Percentiles rank a stretch among this genome's conserved stretches.
phyloP scores from a whole-genome alignment of 2,329 filamentous ascomycete genomes.

The Trichoderma sp. region DNA sequence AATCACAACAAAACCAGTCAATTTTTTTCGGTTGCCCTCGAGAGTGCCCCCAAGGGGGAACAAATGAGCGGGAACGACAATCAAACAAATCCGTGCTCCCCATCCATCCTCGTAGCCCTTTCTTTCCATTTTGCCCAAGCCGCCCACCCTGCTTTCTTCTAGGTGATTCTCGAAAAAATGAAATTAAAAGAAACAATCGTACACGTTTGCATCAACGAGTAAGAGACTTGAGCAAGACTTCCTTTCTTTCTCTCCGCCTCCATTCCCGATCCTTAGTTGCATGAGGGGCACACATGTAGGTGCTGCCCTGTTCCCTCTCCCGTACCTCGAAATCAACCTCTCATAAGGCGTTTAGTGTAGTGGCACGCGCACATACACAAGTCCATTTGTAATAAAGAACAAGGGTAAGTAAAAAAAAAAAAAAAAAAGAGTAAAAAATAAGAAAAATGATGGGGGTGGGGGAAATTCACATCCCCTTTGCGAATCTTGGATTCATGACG shows the following conservation, averaged over 20 bases:
- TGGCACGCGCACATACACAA: constrained; percentile 19
- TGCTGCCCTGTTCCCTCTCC: constrained; percentile 34
- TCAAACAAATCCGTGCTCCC: constrained; percentile 26
- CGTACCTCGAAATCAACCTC: constrained; percentile 27
- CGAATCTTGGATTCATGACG: not conserved
- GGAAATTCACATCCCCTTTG: not conserved
- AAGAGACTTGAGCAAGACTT: constrained; percentile 20
- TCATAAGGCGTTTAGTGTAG: constrained; percentile 19
- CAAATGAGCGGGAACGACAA: constrained; percentile 27
- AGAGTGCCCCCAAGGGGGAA: constrained; percentile 21
- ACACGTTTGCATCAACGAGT: constrained; percentile 34
- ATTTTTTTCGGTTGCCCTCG: constrained; percentile 13
- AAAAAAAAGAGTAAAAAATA: not conserved
- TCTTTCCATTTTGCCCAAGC: constrained; percentile 28
- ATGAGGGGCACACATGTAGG: constrained; percentile 27
- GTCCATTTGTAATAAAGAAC: constrained; percentile 21
- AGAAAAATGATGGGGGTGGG: not conserved
- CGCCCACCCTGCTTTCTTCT: constrained; percentile 33
- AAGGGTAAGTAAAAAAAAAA: not conserved
- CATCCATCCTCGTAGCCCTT: constrained; percentile 22
- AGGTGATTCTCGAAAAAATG: constrained; percentile 31
- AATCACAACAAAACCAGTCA: constrained; percentile 22
- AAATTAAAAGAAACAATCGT: constrained; percentile 35
- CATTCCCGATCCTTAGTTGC: constrained; percentile 16
- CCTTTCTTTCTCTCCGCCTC: constrained; percentile 19